phyloP scores from a whole-genome alignment of 352 stramenopile species.

The Globisporangium cederbergense region DNA sequence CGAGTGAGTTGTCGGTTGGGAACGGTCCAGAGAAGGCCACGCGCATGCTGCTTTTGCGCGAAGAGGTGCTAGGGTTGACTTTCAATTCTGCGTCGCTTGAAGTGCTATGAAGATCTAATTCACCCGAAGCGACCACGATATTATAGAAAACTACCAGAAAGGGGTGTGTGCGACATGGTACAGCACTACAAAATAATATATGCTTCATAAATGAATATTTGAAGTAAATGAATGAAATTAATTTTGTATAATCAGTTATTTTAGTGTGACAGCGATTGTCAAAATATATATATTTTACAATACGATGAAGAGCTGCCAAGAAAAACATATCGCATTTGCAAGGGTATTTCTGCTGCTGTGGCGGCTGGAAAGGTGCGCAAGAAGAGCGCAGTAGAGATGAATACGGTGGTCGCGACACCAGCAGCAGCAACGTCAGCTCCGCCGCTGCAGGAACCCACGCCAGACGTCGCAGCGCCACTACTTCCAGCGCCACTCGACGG shows the following conservation, averaged over 20 bases:
- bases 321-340: not conserved
- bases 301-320: not conserved
- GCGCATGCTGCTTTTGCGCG: not conserved
- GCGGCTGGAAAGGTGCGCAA: constrained; percentile 10
- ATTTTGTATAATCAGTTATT: too few species aligned
- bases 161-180: constrained; percentile 34
- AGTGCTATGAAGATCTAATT: not conserved
- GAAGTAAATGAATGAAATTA: not conserved
- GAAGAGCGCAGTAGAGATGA: constrained; percentile 10
- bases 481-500: not conserved
- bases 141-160: not conserved
- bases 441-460: not conserved
- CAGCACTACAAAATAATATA: constrained; percentile 1
- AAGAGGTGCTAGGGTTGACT: not conserved
- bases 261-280: too few species aligned
- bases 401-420: not conserved
- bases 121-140: not conserved
- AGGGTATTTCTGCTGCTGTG: constrained; percentile 7
- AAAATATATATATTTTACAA: not conserved
- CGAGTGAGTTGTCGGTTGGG: not conserved
- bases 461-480: not conserved
- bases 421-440: constrained; percentile 3
- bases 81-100: not conserved
- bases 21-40: constrained; percentile 12
- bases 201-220: not conserved